Percentiles rank a stretch among this genome's conserved stretches.
These are phyloP conservation scores for Dothideomycetes sp. DNA, from an alignment of 2,329 filamentous ascomycete species.

Conservation along the genomic window DNA sequence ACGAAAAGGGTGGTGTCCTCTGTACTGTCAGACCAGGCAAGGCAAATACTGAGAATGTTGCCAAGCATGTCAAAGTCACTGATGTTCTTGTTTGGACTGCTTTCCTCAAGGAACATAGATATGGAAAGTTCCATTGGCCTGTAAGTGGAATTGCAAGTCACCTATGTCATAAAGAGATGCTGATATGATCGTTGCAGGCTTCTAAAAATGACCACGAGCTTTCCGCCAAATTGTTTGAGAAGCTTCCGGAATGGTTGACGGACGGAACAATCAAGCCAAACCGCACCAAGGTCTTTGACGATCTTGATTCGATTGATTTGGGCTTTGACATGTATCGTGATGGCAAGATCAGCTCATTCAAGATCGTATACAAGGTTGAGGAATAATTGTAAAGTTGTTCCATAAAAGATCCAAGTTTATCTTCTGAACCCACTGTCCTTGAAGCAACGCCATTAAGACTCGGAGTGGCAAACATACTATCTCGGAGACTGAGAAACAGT, in stretches of 20 bases:
- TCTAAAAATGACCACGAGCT: slow-evolving; percentile 4
- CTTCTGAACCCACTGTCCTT: no score
- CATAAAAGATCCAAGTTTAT: no score
- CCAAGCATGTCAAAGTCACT: slow-evolving; percentile 3
- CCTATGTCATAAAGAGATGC: neutral
- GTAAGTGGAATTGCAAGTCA: neutral
- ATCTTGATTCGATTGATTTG: neutral
- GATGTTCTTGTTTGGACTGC: slow-evolving; percentile 6
- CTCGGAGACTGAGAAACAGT: no score
- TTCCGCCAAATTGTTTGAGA: slow-evolving; percentile 2
- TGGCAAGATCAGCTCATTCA: slow-evolving; percentile 38
- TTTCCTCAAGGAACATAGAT: slow-evolving; percentile 4
- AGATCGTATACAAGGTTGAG: slow-evolving; percentile 38
- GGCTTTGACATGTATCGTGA: slow-evolving; percentile 26
- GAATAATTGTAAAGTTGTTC: no score
- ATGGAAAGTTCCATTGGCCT: slow-evolving; percentile 2
- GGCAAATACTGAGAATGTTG: slow-evolving; percentile 2
- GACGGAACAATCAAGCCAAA: slow-evolving; percentile 2
- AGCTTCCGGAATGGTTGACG: slow-evolving; percentile 2
- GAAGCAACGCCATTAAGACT: no score
- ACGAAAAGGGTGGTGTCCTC: neutral
- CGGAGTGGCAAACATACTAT: no score
- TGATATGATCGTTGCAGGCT: neutral
- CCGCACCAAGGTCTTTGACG: slow-evolving; percentile 1
- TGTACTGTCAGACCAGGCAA: slow-evolving; percentile 7